phyloP scores from a whole-genome alignment of 139 green algal species.

The Astrephomene gubernaculifera region DNA sequence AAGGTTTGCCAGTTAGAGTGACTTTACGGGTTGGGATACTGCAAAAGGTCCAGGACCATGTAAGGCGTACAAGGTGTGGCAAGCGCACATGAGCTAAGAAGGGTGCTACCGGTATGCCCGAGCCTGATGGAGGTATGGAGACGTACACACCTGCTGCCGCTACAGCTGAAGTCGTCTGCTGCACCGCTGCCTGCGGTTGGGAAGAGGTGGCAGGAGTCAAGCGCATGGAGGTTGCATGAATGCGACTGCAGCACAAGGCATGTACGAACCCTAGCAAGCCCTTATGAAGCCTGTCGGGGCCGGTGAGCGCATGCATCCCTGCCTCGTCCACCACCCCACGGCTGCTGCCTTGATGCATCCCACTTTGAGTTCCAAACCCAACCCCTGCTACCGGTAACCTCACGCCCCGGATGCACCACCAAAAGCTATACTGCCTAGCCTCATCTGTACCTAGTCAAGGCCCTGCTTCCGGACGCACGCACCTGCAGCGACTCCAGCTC shows the following conservation, averaged over 20 bases:
- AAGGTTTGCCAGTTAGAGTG: not conserved
- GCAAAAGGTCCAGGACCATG: not conserved
- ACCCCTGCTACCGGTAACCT: too few species aligned
- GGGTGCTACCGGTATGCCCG: not conserved
- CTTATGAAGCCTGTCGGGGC: not conserved
- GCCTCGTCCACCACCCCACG: not conserved
- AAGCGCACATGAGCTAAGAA: not conserved
- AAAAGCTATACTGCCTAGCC: too few species aligned
- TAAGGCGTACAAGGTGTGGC: not conserved
- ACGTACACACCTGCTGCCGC: not conserved
- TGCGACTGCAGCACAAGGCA: not conserved
- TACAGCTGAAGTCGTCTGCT: not conserved
- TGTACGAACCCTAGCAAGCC: not conserved
- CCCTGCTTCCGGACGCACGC: not conserved
- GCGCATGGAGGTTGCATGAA: not conserved
- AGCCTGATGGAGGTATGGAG: not conserved
- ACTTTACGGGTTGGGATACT: not conserved
- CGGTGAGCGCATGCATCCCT: not conserved
- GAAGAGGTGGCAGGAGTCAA: not conserved
- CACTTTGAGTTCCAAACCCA: too few species aligned
- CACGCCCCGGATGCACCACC: too few species aligned
- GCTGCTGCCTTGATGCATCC: not conserved
- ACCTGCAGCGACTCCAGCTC: slow-evolving; percentile 39
- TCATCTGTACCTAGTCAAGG: too few species aligned
- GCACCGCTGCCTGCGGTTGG: not conserved